A percentile compares a stretch with the other conserved stretches of the same genome.
Evolutionary conservation across 176 grass and related monocot species (phyloP).

Genomic region (Triticum dicoccoides): DNA sequence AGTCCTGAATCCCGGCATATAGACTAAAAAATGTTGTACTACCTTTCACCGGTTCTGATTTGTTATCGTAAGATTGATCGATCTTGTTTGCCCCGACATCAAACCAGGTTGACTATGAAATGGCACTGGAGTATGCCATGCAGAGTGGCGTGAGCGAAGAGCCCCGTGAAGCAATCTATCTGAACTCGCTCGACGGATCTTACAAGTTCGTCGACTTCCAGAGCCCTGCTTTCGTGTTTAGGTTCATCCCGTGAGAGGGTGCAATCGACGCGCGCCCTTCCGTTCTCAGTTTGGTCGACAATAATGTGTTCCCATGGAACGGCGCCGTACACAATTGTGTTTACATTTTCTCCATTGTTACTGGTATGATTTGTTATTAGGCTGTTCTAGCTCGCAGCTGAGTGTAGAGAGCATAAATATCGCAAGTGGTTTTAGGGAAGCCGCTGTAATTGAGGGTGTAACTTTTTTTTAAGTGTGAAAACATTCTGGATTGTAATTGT

Average conservation of each 20-base stretch:
- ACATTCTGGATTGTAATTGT: not conserved
- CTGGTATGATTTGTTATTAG: not conserved
- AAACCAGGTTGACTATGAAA: slow-evolving; percentile 87
- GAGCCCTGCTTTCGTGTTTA: slow-evolving; percentile 77
- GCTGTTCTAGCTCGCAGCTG: not conserved
- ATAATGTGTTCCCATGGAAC: not conserved
- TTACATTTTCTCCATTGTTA: not conserved
- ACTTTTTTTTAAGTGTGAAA: not conserved
- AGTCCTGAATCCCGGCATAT: not conserved
- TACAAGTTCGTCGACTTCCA: slow-evolving; percentile 65
- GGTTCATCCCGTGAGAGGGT: slow-evolving; percentile 38
- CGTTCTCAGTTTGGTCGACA: not conserved
- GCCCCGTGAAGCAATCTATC: slow-evolving; percentile 75
- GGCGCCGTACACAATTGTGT: not conserved
- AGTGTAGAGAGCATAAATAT: not conserved
- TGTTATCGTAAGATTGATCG: not conserved
- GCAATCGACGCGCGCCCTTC: not conserved
- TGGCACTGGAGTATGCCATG: slow-evolving; percentile 86
- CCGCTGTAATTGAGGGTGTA: not conserved
- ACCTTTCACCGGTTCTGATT: not conserved
- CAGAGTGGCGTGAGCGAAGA: slow-evolving; percentile 86
- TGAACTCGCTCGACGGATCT: slow-evolving; percentile 71
- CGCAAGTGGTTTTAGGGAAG: not conserved
- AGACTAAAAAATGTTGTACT: not conserved
- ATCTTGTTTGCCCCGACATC: not conserved